Percentiles rank a stretch among this genome's conserved stretches.
These are phyloP conservation scores for Aspergillus quadrilineatus DNA, from an alignment of 2,329 filamentous ascomycete genomes.

Conservation along the genomic window DNA sequence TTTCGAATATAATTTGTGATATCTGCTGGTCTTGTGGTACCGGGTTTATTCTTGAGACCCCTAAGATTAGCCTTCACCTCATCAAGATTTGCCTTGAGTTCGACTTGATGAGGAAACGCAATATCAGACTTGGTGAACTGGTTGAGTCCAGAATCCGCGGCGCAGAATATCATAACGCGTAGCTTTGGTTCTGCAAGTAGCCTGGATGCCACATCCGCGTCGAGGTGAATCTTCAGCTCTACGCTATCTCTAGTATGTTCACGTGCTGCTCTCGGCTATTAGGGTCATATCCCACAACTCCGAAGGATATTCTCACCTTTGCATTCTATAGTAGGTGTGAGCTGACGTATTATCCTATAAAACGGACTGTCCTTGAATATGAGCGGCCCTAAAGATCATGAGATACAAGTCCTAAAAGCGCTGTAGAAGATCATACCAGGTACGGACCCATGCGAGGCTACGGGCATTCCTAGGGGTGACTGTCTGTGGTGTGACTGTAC, in stretches of 20 bases:
- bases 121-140: slow-evolving; percentile 66
- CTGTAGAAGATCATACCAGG: slow-evolving; percentile 25
- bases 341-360: slow-evolving; percentile 66
- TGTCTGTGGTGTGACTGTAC: slow-evolving; percentile 29
- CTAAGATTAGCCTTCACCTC: slow-evolving; percentile 92
- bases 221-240: slow-evolving; percentile 59
- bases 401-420: slow-evolving; percentile 11
- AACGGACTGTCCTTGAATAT: slow-evolving; percentile 80
- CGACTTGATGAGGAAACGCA: slow-evolving; percentile 86
- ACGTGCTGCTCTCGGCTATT: slow-evolving; percentile 54
- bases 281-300: slow-evolving; percentile 11
- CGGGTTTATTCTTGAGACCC: slow-evolving; percentile 92
- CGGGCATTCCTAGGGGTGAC: slow-evolving; percentile 28
- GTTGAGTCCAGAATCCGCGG: slow-evolving; percentile 59
- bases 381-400: slow-evolving; percentile 47
- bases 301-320: slow-evolving; percentile 57
- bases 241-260: slow-evolving; percentile 60
- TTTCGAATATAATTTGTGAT: slow-evolving; percentile 75
- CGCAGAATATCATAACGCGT: slow-evolving; percentile 81
- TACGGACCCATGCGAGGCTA: slow-evolving; percentile 31
- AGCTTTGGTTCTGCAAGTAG: slow-evolving; percentile 62
- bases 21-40: slow-evolving; percentile 89
- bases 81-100: slow-evolving; percentile 83
- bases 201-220: slow-evolving; percentile 53
- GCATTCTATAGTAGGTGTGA: slow-evolving; percentile 66